Percentiles rank a stretch among this genome's conserved stretches.
Evolutionary conservation across 768 basidiomycete species (phyloP).

Genomic region (Boletus speciosus): DNA sequence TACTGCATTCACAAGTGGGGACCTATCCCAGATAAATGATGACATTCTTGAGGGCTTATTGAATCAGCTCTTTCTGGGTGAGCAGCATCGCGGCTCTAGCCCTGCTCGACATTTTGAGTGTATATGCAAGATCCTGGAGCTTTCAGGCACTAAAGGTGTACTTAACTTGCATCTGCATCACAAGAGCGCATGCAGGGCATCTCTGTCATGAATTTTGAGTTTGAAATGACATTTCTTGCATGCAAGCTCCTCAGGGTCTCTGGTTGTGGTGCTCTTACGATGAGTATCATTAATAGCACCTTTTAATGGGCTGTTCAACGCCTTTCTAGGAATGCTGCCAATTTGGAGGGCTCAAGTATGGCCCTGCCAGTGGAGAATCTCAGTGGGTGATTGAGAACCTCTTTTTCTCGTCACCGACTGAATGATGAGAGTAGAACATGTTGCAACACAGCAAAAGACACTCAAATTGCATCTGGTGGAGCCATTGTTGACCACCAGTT

Average conservation of each 20-base stretch:
- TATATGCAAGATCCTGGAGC: constrained; percentile 27
- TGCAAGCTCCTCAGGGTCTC: no score
- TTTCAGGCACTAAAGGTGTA: constrained; percentile 20
- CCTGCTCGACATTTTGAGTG: constrained; percentile 19
- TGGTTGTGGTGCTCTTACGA: no score
- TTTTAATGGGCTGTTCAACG: constrained; percentile 31
- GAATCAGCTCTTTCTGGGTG: constrained; percentile 16
- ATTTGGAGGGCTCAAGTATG: constrained; percentile 16
- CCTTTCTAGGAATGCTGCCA: constrained; percentile 36
- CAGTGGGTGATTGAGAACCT: constrained; percentile 29
- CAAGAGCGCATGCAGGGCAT: constrained; percentile 25
- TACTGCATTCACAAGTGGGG: constrained; percentile 12
- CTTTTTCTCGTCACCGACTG: neutral
- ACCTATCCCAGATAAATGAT: constrained; percentile 20
- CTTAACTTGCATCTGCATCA: constrained; percentile 20
- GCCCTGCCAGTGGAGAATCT: constrained; percentile 31
- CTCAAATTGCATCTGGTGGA: constrained; percentile 63
- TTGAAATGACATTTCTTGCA: no score
- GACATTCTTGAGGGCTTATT: constrained; percentile 34
- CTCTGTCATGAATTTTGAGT: constrained; percentile 15
- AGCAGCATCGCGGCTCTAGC: neutral
- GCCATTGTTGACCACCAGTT: constrained; percentile 59
- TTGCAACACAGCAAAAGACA: constrained; percentile 8
- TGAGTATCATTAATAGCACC: no score
- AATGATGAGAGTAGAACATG: constrained; percentile 7